Evolutionary conservation across 352 stramenopile genomes (phyloP).

Genomic region (Stephanocyclus meneghinianus): DNA sequence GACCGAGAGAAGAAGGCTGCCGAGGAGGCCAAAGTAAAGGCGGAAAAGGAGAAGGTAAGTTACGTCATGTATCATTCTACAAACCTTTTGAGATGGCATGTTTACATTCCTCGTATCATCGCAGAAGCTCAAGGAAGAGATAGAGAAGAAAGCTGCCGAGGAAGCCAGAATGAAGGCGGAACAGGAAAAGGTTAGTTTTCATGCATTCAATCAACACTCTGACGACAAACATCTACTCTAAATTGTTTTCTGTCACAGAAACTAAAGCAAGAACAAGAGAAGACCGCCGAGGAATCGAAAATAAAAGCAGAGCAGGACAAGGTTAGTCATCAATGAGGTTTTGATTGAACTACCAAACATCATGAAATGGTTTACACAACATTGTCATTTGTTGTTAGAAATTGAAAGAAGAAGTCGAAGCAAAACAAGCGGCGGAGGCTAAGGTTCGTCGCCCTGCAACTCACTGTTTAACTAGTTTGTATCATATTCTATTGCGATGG

Average conservation of each 20-base stretch:
- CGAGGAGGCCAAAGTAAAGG: not conserved
- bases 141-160: not conserved
- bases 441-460: not conserved
- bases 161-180: constrained; percentile 2
- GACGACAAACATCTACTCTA: no score
- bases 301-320: not conserved
- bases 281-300: not conserved
- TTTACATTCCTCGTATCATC: no score
- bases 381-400: not conserved
- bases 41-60: constrained; percentile 1
- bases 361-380: not conserved
- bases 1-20: constrained; percentile 11
- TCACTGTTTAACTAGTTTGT: no score
- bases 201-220: no score
- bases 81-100: no score
- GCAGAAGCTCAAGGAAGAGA: not conserved
- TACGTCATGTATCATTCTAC: no score
- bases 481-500: no score
- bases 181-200: not conserved
- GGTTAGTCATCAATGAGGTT: not conserved
- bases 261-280: not conserved
- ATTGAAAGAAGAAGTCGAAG: constrained; percentile 8
- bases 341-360: not conserved
- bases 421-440: constrained; percentile 1
- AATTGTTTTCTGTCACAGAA: not conserved